Evolutionary conservation across 768 basidiomycete species (phyloP).

Genomic region (Mycena metata): DNA sequence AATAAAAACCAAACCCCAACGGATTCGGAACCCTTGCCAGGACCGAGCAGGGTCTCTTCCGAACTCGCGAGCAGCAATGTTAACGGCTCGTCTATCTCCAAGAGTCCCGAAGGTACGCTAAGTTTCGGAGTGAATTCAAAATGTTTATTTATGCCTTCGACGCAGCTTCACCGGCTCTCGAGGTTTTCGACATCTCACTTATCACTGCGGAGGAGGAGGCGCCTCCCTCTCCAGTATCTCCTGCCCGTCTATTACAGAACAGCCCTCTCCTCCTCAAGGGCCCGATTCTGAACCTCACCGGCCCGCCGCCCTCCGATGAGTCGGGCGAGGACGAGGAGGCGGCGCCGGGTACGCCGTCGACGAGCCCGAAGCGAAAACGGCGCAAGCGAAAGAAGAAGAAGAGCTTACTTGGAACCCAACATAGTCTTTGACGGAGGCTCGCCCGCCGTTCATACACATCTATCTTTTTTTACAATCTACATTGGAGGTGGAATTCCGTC

Average conservation of each 20-base stretch:
- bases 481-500: too few species aligned
- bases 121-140: neutral
- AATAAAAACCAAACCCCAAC: conserved; percentile 12
- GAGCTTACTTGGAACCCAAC: conserved; percentile 37
- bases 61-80: neutral
- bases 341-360: conserved; percentile 33
- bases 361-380: conserved; percentile 66
- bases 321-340: conserved; percentile 47
- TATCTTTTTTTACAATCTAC: too few species aligned
- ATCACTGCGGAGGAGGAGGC: conserved; percentile 27
- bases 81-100: neutral
- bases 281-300: conserved; percentile 69
- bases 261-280: conserved; percentile 44
- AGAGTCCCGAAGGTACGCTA: neutral
- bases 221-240: conserved; percentile 22
- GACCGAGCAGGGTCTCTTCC: neutral
- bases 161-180: conserved; percentile 11
- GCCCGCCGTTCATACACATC: neutral
- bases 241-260: conserved; percentile 36
- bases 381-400: conserved; percentile 68
- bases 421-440: conserved; percentile 39
- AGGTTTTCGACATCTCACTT: conserved; percentile 37
- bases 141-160: neutral
- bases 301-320: conserved; percentile 53
- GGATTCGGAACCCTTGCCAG: conserved; percentile 14